Base-by-base conservation (phyloP, 305 asterid species). In the Fraxinus floribunda region DNA sequence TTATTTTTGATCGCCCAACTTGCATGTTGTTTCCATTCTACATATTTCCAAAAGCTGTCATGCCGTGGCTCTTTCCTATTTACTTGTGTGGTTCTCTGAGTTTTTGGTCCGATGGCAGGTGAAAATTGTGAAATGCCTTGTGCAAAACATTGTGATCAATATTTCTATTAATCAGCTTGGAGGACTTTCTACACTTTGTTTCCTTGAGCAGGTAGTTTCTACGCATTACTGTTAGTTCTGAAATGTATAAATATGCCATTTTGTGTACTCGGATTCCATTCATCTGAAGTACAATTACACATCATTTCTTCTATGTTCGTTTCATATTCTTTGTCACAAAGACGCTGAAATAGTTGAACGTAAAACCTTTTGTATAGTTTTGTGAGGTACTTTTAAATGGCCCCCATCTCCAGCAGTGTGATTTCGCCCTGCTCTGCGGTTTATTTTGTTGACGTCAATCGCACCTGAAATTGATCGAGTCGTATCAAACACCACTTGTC, bases 81-180 rank as follows among this genome's bases (percentile, higher is more conserved):
- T 62, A 20, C 15, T 62, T 22, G 15, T 22, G 71, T 62, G 32
- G 71, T 46, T 46, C 52, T 77, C 38, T 62, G 79, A 72, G 76
- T 71, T 68, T 82, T 78, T 78, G 36, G 78, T 86, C 62, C 86
- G 84, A 79, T 86, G 90, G 88, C 92, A 96, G 99, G 99, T 96
- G 81, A 96, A 96, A 86, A 91, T 96, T 66, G 95, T 96, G 86
- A 96, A 96, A 88, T 92, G 97, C 87, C 80, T 92, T 36, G 97
- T 93, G 84, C 89, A 86, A 81, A 87, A 91, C 88, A 92, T 89
- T 77, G 97, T 93, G 80, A 88, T 96, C 62, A 98, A 96, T 84
- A 84, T 96, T 83, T 90, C 99, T 64, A 90, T 93, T 89, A 94
- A 96, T 86, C 99, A 96, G 88, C 81, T 93, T 35, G 99, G 99